phyloP scores from a whole-genome alignment of 495 filamentous ascomycete species.

The Aspergillus affinis region DNA sequence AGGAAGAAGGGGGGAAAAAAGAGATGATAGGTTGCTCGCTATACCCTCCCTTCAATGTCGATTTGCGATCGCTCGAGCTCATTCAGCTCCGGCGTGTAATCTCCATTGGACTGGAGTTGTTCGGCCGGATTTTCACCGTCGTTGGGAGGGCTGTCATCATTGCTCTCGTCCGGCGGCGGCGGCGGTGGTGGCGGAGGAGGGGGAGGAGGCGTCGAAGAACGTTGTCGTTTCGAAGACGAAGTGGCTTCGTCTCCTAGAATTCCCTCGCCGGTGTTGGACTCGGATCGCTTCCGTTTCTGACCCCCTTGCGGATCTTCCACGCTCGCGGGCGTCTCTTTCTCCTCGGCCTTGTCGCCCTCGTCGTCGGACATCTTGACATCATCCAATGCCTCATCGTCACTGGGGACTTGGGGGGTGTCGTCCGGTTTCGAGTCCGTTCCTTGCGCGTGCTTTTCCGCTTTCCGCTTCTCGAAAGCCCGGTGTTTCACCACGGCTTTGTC shows the following conservation, averaged over 20 bases:
- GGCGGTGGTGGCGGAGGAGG: constrained; percentile 31
- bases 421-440: constrained; percentile 21
- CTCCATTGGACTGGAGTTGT: constrained; percentile 1
- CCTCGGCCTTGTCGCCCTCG: constrained; percentile 38
- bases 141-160: constrained; percentile 20
- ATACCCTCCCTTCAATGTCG: constrained; percentile 28
- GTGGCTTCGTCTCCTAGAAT: constrained; percentile 19
- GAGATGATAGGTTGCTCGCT: constrained; percentile 5
- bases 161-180: constrained; percentile 16
- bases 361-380: constrained; percentile 56
- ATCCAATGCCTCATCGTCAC: constrained; percentile 39
- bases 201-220: constrained; percentile 39
- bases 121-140: constrained; percentile 12
- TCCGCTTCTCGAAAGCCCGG: constrained; percentile 64
- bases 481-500: constrained; percentile 80
- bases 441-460: constrained; percentile 48
- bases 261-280: constrained; percentile 29
- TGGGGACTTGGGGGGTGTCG: constrained; percentile 23
- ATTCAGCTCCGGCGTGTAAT: constrained; percentile 9
- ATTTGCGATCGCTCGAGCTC: constrained; percentile 21
- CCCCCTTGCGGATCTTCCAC: constrained; percentile 30
- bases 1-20: constrained; percentile 12
- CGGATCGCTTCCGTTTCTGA: constrained; percentile 65
- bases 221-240: constrained; percentile 39
- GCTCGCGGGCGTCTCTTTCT: constrained; percentile 1